Evolutionary conservation across 2,329 filamentous ascomycete species (phyloP), one percentile per base, ranked within the genome.

Genomic region (Chaetomium strumarium): DNA sequence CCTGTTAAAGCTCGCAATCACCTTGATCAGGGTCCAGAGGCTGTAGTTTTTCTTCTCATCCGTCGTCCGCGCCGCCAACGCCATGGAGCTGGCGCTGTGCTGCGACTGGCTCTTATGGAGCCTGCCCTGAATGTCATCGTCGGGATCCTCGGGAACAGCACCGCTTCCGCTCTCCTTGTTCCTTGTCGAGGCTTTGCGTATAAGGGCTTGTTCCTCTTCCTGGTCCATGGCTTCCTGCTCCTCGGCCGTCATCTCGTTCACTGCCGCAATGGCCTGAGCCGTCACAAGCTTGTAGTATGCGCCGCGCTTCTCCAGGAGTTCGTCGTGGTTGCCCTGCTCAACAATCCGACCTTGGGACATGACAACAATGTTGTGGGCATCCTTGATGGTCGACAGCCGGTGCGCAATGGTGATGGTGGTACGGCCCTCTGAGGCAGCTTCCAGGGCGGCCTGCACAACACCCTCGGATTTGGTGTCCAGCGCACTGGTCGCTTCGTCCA

Each of bases 391-490:
- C 0, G 90, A 96, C 9, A 99, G 77, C 60, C 92, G 85, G 72
- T 99, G 93, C 40, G 93, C 93, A 68, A 99, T 97, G 7, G 91
- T 88, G 62, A 97, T 96, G 2, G 93, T 97, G 0, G 93, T 99
- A 49, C 93, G 82, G 20, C 91, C 92, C 58, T 86, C 79, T 1
- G 90, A 80, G 24, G 92, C 93, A 46, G 81, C 86, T 63, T 97
- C 91, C 9, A 99, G 78, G 16, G 93, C 93, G 39, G 89, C 89
- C 68, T 97, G 93, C 1, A 99, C 92, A 10, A 95, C 86, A 42
- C 89, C 90, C 71, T 99, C 93, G 0, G 90, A 95, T 66, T 93
- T 92, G 19, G 92, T 96, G 65, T 99, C 93, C 0, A 99, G 78
- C 4, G 90, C 90, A 36, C 88, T 93, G 0, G 93, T 99, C 5